These are phyloP conservation scores for Ampelomyces quisqualis DNA, from an alignment of 2,329 filamentous ascomycete genomes.

Conservation along the genomic window DNA sequence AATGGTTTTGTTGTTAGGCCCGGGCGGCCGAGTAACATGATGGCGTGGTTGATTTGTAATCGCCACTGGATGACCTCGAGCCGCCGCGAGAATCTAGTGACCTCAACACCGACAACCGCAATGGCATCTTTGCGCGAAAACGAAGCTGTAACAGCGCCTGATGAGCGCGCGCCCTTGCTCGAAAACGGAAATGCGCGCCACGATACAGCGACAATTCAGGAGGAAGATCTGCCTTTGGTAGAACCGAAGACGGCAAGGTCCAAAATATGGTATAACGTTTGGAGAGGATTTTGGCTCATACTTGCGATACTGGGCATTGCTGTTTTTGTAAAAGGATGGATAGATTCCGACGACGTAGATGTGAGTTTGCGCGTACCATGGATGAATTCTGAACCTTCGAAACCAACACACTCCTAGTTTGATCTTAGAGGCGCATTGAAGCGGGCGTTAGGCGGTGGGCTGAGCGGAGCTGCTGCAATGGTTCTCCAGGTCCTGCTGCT, in stretches of 20 bases:
- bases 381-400: neutral
- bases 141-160: neutral
- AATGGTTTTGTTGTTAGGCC: too few relatives aligned
- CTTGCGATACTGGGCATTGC: constrained; percentile 16
- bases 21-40: too few relatives aligned
- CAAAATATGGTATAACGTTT: constrained; percentile 20
- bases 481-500: constrained; percentile 32
- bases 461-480: constrained; percentile 36
- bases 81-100: neutral
- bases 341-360: constrained; percentile 31
- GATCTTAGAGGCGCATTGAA: constrained; percentile 31
- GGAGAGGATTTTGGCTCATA: constrained; percentile 17
- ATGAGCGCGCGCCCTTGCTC: constrained; percentile 29
- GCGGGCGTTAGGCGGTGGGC: constrained; percentile 28
- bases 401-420: constrained; percentile 14
- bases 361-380: constrained; percentile 7
- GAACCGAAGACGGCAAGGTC: constrained; percentile 15
- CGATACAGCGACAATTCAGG: constrained; percentile 1
- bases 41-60: neutral
- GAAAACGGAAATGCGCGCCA: constrained; percentile 7
- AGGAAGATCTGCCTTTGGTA: constrained; percentile 8
- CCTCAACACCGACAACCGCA: neutral
- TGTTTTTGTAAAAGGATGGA: constrained; percentile 31
- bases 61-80: neutral
- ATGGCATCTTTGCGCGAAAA: neutral